These are phyloP conservation scores for Colletotrichum theobromicola DNA, from an alignment of 2,329 filamentous ascomycete genomes.

Conservation along the genomic window DNA sequence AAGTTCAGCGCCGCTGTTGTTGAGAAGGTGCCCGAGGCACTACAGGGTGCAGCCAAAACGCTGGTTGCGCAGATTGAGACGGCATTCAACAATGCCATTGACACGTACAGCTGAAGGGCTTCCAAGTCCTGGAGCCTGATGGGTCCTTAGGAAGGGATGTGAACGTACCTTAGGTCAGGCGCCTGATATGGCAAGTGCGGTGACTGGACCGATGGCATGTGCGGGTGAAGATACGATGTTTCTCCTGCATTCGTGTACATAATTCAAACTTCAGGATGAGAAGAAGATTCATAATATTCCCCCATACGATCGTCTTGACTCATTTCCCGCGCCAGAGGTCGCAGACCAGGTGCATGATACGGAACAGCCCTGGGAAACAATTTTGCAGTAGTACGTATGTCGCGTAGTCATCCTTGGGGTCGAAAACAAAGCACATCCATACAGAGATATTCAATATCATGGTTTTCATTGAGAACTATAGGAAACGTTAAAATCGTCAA, in stretches of 20 bases:
- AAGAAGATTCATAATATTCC: not conserved
- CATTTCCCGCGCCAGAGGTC: too few species aligned
- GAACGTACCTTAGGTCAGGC: not conserved
- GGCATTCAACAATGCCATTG: slow-evolving; percentile 43
- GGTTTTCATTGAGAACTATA: slow-evolving; percentile 14
- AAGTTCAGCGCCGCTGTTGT: slow-evolving; percentile 42
- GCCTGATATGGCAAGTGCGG: not conserved
- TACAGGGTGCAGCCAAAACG: slow-evolving; percentile 35
- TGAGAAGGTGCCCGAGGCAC: slow-evolving; percentile 41
- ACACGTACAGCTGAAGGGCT: slow-evolving; percentile 26
- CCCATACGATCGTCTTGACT: not conserved
- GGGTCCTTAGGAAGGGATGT: not conserved
- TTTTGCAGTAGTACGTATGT: not conserved
- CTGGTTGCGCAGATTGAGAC: slow-evolving; percentile 43
- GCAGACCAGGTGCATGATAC: not conserved
- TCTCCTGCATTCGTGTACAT: not conserved
- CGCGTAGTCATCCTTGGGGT: not conserved
- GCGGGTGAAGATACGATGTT: not conserved
- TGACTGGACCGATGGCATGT: not conserved
- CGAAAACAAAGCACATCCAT: not conserved
- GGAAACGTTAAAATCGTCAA: not conserved
- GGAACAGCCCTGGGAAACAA: not conserved
- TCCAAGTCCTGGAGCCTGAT: not conserved
- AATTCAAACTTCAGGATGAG: not conserved
- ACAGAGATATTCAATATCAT: not conserved